These are phyloP conservation scores for Candida lessepsii DNA, from an alignment of 805 yeast genomes.

Conservation along the genomic window DNA sequence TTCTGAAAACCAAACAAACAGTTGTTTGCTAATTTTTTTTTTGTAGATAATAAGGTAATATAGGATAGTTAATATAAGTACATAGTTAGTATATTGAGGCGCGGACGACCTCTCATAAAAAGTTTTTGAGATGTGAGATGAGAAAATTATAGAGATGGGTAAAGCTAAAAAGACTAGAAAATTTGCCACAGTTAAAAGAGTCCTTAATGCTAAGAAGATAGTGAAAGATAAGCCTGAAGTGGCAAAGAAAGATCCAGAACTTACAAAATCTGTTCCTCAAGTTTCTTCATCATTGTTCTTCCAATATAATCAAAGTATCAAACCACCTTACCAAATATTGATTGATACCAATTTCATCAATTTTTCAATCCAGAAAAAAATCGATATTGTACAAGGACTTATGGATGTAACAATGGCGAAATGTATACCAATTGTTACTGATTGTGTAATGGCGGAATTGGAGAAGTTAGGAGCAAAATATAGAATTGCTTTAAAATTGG, in stretches of 20 bases:
- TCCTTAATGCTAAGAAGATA: slow-evolving; percentile 70
- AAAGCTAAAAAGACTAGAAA: slow-evolving; percentile 96
- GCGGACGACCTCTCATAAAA: neutral
- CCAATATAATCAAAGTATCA: slow-evolving; percentile 89
- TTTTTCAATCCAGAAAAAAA: slow-evolving; percentile 92
- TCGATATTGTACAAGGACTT: slow-evolving; percentile 93
- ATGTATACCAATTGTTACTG: slow-evolving; percentile 93
- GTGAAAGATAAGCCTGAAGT: slow-evolving; percentile 41
- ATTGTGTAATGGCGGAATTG: slow-evolving; percentile 97
- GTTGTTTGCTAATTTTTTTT: no score
- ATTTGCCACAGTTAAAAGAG: slow-evolving; percentile 89
- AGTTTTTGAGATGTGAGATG: slow-evolving; percentile 1
- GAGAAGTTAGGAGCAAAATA: slow-evolving; percentile 94
- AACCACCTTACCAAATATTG: slow-evolving; percentile 96
- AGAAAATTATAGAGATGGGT: slow-evolving; percentile 58
- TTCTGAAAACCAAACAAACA: no score
- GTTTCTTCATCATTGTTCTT: slow-evolving; percentile 94
- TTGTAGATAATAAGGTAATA: no score
- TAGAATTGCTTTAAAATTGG: slow-evolving; percentile 87
- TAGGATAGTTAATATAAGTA: no score
- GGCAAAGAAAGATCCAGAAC: slow-evolving; percentile 64
- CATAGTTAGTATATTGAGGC: no score
- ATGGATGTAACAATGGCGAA: slow-evolving; percentile 95
- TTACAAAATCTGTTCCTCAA: slow-evolving; percentile 62
- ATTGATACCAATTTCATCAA: slow-evolving; percentile 97